Base-by-base conservation (phyloP, 2,329 filamentous ascomycete species). In the Huntiella bhutanensis region DNA sequence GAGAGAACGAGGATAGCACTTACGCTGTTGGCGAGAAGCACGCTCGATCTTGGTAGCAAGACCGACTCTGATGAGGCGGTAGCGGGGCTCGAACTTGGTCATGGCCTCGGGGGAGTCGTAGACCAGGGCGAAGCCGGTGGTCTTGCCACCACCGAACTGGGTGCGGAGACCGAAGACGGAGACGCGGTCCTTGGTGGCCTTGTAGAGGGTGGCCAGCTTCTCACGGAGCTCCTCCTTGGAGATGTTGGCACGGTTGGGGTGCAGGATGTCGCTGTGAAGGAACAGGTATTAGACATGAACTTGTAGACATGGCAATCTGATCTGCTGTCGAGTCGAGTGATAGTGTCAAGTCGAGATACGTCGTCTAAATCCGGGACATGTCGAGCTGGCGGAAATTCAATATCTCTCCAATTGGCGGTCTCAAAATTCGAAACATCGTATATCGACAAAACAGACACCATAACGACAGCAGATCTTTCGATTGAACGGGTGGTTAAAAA, bases 61-160 rank as follows among this genome's bases (percentile, higher is more conserved):
- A 64, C 88, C 91, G 64, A 94, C 84, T 59, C 91, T 80, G 67
- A 98, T 77, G 59, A 95, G 79, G 69, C 91, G 81, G 82, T 95
- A 95, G 71, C 82, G 81, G 61, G 91, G 91, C 80, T 98, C 91
- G 70, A 96, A 98, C 73, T 96, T 96, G 84, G 95, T 95, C 80
- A 98, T 80, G 61, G 87, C 85, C 77, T 98, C 91, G 64, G 78
- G 73, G 57, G 84, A 93, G 71, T 98, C 91, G 79, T 98, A 98
- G 73, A 98, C 76, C 62, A 96, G 85, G 57, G 86, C 91, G 66
- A 98, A 98, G 61, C 91, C 91, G 57, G 88, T 96, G 68, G 84
- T 94, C 82, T 98, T 98, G 76, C 91, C 91, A 65, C 91, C 91
- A 88, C 91, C 91, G 67, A 82, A 98, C 68, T 96, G 88, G 60